Evolutionary conservation across 352 stramenopile genomes (phyloP).

Genomic region (Aphanomyces invadans): DNA sequence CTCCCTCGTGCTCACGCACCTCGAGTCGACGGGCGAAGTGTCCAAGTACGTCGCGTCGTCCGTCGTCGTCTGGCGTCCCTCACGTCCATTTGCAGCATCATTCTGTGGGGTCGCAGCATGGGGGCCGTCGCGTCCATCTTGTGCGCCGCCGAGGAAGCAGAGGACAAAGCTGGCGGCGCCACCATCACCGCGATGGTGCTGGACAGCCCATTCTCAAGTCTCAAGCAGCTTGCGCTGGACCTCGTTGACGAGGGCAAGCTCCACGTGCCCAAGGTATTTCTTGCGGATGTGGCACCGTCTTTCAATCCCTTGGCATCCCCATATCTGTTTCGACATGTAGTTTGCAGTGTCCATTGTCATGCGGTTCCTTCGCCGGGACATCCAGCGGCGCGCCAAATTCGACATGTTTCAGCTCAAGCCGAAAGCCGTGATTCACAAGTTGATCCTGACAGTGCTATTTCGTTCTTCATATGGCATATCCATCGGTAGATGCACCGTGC

Average conservation of each 20-base stretch:
- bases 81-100: conserved; percentile 29
- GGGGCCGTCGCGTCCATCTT: conserved; percentile 63
- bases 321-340: conserved; percentile 10
- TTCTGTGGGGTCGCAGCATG: conserved; percentile 75
- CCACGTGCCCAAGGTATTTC: conserved; percentile 72
- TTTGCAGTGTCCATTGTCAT: conserved; percentile 71
- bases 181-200: conserved; percentile 75
- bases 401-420: conserved; percentile 85
- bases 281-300: too few species aligned
- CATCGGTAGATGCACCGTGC: conserved; percentile 39
- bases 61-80: not conserved
- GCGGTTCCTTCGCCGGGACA: conserved; percentile 65
- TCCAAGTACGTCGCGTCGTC: conserved; percentile 28
- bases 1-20: conserved; percentile 56
- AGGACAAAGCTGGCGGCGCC: too few species aligned
- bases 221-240: conserved; percentile 60
- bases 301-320: not conserved
- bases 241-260: conserved; percentile 78
- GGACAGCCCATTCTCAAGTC: conserved; percentile 74
- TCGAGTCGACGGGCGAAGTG: conserved; percentile 39
- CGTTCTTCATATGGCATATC: conserved; percentile 7
- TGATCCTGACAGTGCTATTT: conserved; percentile 20
- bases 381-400: conserved; percentile 76
- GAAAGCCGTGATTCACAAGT: conserved; percentile 64
- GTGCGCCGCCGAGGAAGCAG: conserved; percentile 39